Percentiles rank a stretch among this genome's conserved stretches.
phyloP scores from a whole-genome alignment of 179 eudicot species.

The Kewa caespitosa region DNA sequence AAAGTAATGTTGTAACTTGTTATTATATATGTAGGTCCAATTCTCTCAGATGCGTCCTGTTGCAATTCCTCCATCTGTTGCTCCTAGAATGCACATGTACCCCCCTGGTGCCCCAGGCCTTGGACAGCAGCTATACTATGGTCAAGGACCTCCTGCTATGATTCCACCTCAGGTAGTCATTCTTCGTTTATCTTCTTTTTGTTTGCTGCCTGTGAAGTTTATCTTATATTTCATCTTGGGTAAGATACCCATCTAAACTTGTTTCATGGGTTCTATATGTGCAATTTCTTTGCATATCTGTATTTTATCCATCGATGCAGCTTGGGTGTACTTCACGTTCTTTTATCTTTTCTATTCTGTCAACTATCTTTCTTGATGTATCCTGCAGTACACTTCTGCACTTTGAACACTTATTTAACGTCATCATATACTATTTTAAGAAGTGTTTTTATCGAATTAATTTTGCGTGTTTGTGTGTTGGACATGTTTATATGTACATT shows the following conservation, averaged over 20 bases:
- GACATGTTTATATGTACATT: no score
- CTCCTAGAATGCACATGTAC: conserved; percentile 67
- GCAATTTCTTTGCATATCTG: neutral
- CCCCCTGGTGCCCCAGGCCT: conserved; percentile 64
- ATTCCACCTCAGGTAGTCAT: conserved; percentile 55
- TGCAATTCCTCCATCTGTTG: conserved; percentile 50
- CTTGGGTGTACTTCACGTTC: no score
- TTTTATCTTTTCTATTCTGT: no score
- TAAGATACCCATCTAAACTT: neutral
- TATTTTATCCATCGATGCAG: neutral
- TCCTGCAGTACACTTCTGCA: no score
- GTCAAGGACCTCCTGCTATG: conserved; percentile 61
- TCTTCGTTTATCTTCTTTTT: neutral
- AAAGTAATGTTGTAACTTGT: neutral
- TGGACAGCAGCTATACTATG: conserved; percentile 60
- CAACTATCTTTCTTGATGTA: no score
- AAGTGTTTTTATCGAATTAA: no score
- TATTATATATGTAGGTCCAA: conserved; percentile 52
- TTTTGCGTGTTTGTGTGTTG: no score
- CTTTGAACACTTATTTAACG: no score
- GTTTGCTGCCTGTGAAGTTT: neutral
- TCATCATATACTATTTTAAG: no score
- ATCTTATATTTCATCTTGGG: neutral
- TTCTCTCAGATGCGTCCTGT: conserved; percentile 69
- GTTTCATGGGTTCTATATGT: neutral